Percentiles rank a stretch among this genome's conserved stretches.
Conservation (phyloP, 345 rosid species). For the Rhodomyrtus tomentosa region DNA sequence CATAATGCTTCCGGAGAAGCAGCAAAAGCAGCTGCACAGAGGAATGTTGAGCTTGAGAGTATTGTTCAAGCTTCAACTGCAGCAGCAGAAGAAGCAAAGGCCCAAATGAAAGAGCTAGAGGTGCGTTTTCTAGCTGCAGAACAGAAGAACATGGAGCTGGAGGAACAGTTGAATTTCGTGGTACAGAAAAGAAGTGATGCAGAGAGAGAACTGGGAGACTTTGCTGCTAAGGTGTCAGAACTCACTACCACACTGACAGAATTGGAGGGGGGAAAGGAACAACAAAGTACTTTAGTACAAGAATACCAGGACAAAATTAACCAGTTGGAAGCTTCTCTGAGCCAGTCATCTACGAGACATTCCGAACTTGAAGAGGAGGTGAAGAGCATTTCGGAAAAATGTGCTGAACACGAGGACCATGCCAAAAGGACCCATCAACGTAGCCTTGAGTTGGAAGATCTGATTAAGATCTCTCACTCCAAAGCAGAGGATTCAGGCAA, state of each 20-base stretch:
- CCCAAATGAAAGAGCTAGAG: slow-evolving; percentile 63
- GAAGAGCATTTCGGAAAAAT: slow-evolving; percentile 36
- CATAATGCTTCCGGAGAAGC: slow-evolving; percentile 47
- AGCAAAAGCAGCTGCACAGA: slow-evolving; percentile 59
- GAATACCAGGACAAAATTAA: slow-evolving; percentile 39
- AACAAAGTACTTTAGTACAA: slow-evolving; percentile 26
- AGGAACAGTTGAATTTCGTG: slow-evolving; percentile 46
- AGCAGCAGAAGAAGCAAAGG: slow-evolving; percentile 56
- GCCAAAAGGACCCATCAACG: slow-evolving; percentile 52
- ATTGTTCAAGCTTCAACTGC: slow-evolving; percentile 38
- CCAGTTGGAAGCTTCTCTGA: slow-evolving; percentile 47
- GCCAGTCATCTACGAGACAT: slow-evolving; percentile 22
- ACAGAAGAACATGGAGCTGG: slow-evolving; percentile 67
- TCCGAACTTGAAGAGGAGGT: slow-evolving; percentile 57
- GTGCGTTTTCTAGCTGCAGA: slow-evolving; percentile 43
- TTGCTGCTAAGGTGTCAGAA: slow-evolving; percentile 42
- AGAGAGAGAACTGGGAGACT: slow-evolving; percentile 45
- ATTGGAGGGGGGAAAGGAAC: slow-evolving; percentile 53
- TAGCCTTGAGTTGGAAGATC: slow-evolving; percentile 57
- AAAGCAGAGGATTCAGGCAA: slow-evolving; percentile 63
- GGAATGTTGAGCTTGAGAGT: slow-evolving; percentile 66
- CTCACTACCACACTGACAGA: slow-evolving; percentile 33
- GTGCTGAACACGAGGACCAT: slow-evolving; percentile 59
- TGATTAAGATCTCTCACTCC: slow-evolving; percentile 51
- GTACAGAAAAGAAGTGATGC: slow-evolving; percentile 42